phyloP scores from a whole-genome alignment of 805 yeast genomes.

The Wickerhamiella cacticola region DNA sequence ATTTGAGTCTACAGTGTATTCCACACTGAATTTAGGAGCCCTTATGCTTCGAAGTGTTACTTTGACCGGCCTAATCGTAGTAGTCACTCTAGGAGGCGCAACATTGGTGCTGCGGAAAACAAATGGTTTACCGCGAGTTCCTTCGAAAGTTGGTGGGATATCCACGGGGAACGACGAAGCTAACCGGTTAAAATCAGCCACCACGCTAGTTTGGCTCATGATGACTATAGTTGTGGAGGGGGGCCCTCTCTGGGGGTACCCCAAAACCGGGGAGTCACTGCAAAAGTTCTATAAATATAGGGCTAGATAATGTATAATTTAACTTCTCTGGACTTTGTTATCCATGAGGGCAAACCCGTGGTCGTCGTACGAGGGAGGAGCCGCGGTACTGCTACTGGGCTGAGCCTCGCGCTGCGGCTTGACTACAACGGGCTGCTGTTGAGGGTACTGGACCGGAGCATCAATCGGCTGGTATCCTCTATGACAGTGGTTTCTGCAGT shows the following conservation, averaged over 20 bases:
- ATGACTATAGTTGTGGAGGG: neutral
- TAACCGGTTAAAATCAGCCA: constrained; percentile 6
- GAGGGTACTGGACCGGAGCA: constrained; percentile 2
- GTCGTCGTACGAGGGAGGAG: constrained; percentile 1
- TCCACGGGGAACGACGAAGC: constrained; percentile 2
- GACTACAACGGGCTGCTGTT: neutral
- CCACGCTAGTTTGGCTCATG: constrained; percentile 10
- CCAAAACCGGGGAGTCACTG: neutral
- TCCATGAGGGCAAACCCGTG: constrained; percentile 1
- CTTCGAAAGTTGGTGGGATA: constrained; percentile 11
- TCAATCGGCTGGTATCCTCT: neutral
- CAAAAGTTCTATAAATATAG: neutral
- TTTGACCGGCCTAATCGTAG: constrained; percentile 5
- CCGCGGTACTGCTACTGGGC: neutral
- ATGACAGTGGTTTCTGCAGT: neutral
- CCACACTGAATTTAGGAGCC: constrained; percentile 51
- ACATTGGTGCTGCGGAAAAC: constrained; percentile 8
- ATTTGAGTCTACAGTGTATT: constrained; percentile 19
- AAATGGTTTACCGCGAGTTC: constrained; percentile 11
- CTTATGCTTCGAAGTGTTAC: constrained; percentile 52
- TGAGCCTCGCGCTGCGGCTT: neutral
- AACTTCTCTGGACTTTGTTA: constrained; percentile 7
- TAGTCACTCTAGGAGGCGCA: constrained; percentile 1
- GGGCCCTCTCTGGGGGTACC: neutral
- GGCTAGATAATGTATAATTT: too few species aligned